Evolutionary conservation across 2,329 filamentous ascomycete genomes (phyloP).

Genomic region (Eutypa lata): DNA sequence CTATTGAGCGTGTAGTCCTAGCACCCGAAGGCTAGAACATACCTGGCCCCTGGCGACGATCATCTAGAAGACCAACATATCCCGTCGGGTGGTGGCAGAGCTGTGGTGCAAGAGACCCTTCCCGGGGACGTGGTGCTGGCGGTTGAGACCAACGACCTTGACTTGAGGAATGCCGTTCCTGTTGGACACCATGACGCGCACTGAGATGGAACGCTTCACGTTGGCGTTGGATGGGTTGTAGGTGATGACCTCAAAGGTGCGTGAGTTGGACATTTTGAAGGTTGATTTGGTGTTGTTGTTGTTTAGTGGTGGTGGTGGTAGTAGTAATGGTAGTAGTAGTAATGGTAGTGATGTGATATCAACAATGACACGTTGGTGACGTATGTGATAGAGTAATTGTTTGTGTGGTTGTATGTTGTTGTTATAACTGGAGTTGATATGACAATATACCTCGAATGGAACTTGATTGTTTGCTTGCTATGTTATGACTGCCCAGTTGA

Average conservation of each 20-base stretch:
- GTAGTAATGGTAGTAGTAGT: no score
- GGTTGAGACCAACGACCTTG: constrained; percentile 1
- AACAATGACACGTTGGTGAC: no score
- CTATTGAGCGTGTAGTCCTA: no score
- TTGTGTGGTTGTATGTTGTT: neutral
- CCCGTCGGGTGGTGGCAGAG: constrained; percentile 1
- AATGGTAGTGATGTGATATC: no score
- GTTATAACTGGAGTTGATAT: neutral
- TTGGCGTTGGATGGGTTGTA: constrained; percentile 3
- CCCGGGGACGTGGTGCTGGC: constrained; percentile 1
- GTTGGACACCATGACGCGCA: constrained; percentile 1
- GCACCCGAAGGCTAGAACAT: no score
- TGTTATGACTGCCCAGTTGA: no score
- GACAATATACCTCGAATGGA: neutral
- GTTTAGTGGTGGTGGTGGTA: neutral
- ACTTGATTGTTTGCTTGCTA: neutral
- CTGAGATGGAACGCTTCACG: neutral
- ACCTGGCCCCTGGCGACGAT: no score
- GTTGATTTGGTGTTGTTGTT: neutral
- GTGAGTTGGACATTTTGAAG: neutral
- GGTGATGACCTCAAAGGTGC: constrained; percentile 1
- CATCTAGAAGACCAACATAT: constrained; percentile 1
- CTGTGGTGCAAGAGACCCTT: constrained; percentile 2
- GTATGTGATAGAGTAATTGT: no score
- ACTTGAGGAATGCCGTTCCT: neutral